Conservation (phyloP, 345 rosid species). For the Cardiospermum halicacabum region DNA sequence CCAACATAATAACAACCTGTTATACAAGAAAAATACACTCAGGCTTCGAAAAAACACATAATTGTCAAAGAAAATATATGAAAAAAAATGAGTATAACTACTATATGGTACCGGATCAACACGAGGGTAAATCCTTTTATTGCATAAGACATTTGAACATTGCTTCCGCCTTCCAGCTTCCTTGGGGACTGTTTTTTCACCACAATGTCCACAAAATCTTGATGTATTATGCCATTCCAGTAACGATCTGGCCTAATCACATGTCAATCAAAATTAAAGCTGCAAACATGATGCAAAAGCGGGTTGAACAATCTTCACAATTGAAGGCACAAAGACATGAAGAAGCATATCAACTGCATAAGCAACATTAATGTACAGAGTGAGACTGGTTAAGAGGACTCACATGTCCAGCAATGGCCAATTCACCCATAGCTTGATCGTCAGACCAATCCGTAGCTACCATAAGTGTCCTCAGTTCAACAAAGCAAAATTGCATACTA, state of each 20-base stretch:
- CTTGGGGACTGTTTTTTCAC: conserved; percentile 49
- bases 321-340: neutral
- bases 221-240: conserved; percentile 77
- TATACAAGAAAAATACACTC: conserved; percentile 5
- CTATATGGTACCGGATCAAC: conserved; percentile 81
- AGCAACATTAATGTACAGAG: no score
- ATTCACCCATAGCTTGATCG: conserved; percentile 64
- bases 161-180: conserved; percentile 87
- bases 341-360: no score
- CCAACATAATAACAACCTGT: conserved; percentile 96
- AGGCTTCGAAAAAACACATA: conserved; percentile 9
- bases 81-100: conserved; percentile 7
- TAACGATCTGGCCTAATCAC: conserved; percentile 72
- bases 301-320: neutral
- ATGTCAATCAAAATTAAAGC: conserved; percentile 6
- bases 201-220: conserved; percentile 79
- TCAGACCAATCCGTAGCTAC: conserved; percentile 94
- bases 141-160: conserved; percentile 61
- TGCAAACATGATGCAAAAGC: neutral
- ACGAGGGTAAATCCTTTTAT: conserved; percentile 76
- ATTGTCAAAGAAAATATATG: neutral
- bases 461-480: conserved; percentile 87
- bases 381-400: conserved; percentile 19
- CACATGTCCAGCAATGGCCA: conserved; percentile 96
- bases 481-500: conserved; percentile 51